Base-by-base conservation (phyloP, 106 monocot species). In the Apostasia ramifera region DNA sequence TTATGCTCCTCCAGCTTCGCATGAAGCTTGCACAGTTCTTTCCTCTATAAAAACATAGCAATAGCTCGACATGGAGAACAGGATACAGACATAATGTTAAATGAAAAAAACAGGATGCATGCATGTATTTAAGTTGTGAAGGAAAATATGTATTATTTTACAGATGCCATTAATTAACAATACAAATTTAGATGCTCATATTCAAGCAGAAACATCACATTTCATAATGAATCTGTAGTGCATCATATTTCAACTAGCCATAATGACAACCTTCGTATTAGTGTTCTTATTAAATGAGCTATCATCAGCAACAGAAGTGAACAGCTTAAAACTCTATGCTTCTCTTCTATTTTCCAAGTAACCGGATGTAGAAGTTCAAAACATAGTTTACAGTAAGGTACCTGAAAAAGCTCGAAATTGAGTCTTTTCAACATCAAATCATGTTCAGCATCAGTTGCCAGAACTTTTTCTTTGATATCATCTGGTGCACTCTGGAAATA, bases 401-500 rank as follows among this genome's bases (percentile, higher is more conserved):
- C 98, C 87, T 99, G 93, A 59, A 80, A 75, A 40, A 90, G 83
- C 78, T 99, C 98, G 59, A 83, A 99, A 56, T 85, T 86, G 66
- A 99, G 87, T 71, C 98, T 84, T 76, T 99, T 99, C 44, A 99
- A 79, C 93, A 99, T 99, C 77, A 90, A 75, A 76, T 99, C 90
- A 44, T 99, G 98, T 3, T 79, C 70, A 0, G 68, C 74, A 11
- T 93, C 93, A 5, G 26, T 73, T 0, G 85, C 87, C 42, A 88
- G 53, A 9, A 77, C 73, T 53, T 81, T 80, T 8, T 73, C 81
- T 40, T 83, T 87, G 61, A 99, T 93, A 6, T 88, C 81, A 41
- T 85, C 85, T 1, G 93, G 93, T 1, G 98, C 90, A 41, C 68
- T 73, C 4, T 68, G 49, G 57, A 85, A 80, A 73, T 88, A 93